A percentile compares a stretch with the other conserved stretches of the same genome.
Conservation (phyloP, 2,329 filamentous ascomycete species). For the Taxawa tesnikishii region DNA sequence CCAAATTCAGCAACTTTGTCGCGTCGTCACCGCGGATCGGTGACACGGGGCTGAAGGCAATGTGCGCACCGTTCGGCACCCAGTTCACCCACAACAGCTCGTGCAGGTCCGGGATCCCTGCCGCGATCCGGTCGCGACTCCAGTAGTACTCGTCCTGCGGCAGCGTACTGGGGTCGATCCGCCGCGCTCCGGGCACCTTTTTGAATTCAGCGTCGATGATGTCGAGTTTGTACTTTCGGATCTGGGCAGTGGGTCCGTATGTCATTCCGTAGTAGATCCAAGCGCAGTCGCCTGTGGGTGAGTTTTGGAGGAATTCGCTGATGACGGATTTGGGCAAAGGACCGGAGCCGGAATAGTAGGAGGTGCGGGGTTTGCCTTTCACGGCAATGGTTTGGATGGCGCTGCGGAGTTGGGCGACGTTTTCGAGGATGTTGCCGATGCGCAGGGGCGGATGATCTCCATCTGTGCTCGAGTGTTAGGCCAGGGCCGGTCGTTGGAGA, state of each 20-base stretch:
- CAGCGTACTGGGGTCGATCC: slow-evolving; percentile 30
- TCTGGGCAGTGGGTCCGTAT: slow-evolving; percentile 20
- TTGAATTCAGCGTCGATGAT: slow-evolving; percentile 32
- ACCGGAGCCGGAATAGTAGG: slow-evolving; percentile 13
- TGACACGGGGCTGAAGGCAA: slow-evolving; percentile 42
- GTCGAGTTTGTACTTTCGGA: slow-evolving; percentile 19
- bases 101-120: slow-evolving; percentile 20
- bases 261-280: slow-evolving; percentile 41
- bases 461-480: no score
- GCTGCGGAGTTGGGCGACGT: slow-evolving; percentile 34
- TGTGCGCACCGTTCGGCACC: slow-evolving; percentile 39
- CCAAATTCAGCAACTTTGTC: slow-evolving; percentile 30
- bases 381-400: slow-evolving; percentile 34
- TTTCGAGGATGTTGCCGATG: slow-evolving; percentile 30
- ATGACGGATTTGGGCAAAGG: slow-evolving; percentile 27
- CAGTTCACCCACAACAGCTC: slow-evolving; percentile 37
- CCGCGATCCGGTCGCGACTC: slow-evolving; percentile 14
- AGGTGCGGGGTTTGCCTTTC: slow-evolving; percentile 1
- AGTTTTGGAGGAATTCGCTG: slow-evolving; percentile 26
- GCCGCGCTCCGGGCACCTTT: slow-evolving; percentile 28
- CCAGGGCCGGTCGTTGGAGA: no score
- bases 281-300: slow-evolving; percentile 31
- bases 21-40: slow-evolving; percentile 37
- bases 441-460: slow-evolving; percentile 38
- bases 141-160: slow-evolving; percentile 17